phyloP scores from a whole-genome alignment of 1,284 basidiomycete genomes.

The Moesziomyces globuligerus region DNA sequence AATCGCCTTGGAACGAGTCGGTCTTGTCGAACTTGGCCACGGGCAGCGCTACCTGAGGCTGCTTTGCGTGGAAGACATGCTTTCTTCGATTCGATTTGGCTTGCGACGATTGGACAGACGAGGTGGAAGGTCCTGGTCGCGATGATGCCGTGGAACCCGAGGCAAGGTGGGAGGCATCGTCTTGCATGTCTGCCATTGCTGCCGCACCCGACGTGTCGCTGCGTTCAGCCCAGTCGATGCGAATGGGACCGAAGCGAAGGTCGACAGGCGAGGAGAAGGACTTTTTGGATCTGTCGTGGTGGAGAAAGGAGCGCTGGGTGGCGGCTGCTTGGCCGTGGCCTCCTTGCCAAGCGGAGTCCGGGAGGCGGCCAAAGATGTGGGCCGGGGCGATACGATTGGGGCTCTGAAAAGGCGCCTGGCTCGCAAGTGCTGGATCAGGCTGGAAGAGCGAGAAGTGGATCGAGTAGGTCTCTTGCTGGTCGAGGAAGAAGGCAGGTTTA shows the following conservation, averaged over 20 bases:
- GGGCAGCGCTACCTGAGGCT: constrained; percentile 38
- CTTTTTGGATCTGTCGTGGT: constrained; percentile 17
- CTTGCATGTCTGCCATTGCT: constrained; percentile 8
- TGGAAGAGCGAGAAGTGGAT: constrained; percentile 39
- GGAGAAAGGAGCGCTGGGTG: constrained; percentile 22
- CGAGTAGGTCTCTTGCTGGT: constrained; percentile 41
- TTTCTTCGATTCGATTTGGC: constrained; percentile 23
- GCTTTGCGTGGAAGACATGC: constrained; percentile 37
- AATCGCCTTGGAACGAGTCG: constrained; percentile 52
- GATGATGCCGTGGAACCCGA: too few relatives aligned
- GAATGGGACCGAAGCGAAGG: constrained; percentile 52
- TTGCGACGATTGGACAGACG: neutral
- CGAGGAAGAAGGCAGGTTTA: constrained; percentile 26
- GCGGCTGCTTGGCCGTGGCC: constrained; percentile 21
- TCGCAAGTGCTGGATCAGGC: constrained; percentile 9
- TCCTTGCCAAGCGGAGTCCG: constrained; percentile 30
- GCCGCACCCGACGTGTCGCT: neutral
- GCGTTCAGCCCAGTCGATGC: constrained; percentile 53
- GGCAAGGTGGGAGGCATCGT: constrained; percentile 2
- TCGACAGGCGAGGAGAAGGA: constrained; percentile 48
- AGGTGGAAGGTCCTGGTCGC: constrained; percentile 1
- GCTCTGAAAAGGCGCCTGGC: constrained; percentile 24
- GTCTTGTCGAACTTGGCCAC: constrained; percentile 51
- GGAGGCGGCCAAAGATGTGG: constrained; percentile 20
- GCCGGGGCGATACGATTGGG: constrained; percentile 7